Evolutionary conservation across 768 basidiomycete genomes (phyloP).

Genomic region (Royoungia palumana): DNA sequence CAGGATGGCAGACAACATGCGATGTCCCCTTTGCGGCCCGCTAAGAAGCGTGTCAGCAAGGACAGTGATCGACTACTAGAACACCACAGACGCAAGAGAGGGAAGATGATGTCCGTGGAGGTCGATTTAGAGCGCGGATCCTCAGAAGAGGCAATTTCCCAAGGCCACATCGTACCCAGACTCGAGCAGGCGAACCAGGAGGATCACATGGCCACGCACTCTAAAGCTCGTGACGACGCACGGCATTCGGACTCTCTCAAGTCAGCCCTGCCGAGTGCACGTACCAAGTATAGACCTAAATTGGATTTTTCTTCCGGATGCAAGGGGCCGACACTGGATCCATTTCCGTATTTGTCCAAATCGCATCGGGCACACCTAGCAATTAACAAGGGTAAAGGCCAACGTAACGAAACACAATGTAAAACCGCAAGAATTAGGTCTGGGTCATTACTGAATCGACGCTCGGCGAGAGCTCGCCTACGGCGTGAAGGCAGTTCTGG

Average conservation of each 20-base stretch:
- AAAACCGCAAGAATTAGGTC: slow-evolving; percentile 1
- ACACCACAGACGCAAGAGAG: slow-evolving; percentile 30
- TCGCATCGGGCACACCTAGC: slow-evolving; percentile 10
- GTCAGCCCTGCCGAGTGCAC: slow-evolving; percentile 21
- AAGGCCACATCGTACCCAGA: neutral
- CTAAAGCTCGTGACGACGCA: slow-evolving; percentile 3
- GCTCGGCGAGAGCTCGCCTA: slow-evolving; percentile 4
- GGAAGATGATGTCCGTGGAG: slow-evolving; percentile 21
- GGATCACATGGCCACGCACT: slow-evolving; percentile 3
- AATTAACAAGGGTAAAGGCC: slow-evolving; percentile 9
- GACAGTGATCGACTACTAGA: slow-evolving; percentile 21
- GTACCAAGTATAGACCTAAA: slow-evolving; percentile 30
- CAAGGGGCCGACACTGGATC: slow-evolving; percentile 17
- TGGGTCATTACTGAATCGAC: neutral
- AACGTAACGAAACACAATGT: slow-evolving; percentile 5
- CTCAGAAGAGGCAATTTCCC: slow-evolving; percentile 11
- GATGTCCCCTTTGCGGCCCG: slow-evolving; percentile 40
- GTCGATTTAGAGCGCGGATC: slow-evolving; percentile 15
- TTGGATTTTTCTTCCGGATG: slow-evolving; percentile 3
- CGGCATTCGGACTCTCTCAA: slow-evolving; percentile 5
- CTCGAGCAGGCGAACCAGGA: neutral
- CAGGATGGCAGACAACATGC: slow-evolving; percentile 20
- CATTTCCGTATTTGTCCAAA: slow-evolving; percentile 19
- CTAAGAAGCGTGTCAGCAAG: slow-evolving; percentile 47
- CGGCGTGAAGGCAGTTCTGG: slow-evolving; percentile 1